Conservation (phyloP, 2,329 filamentous ascomycete species). For the Aspergillus caelatus region DNA sequence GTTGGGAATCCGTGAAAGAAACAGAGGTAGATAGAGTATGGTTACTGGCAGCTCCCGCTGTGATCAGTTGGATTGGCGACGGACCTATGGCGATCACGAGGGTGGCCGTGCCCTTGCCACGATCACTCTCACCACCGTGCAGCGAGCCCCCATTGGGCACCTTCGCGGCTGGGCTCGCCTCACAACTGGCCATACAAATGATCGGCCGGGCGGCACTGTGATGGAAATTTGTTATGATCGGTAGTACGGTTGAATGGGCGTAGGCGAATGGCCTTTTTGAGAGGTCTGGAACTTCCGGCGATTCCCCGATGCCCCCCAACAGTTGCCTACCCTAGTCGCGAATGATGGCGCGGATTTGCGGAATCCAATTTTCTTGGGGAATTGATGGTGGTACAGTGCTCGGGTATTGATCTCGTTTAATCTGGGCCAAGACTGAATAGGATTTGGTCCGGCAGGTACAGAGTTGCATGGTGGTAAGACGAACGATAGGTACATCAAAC, state of each 20-base stretch:
- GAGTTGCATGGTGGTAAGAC: neutral
- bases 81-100: conserved; percentile 19
- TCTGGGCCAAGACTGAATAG: neutral
- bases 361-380: neutral
- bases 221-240: neutral
- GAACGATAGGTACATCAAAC: neutral
- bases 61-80: neutral
- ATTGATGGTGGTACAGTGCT: neutral
- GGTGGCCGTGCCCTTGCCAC: conserved; percentile 11
- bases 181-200: neutral
- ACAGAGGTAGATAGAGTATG: neutral
- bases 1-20: neutral
- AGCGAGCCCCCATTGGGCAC: conserved; percentile 14
- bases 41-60: neutral
- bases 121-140: conserved; percentile 12
- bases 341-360: neutral
- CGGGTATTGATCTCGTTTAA: neutral
- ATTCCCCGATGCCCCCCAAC: neutral
- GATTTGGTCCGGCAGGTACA: neutral
- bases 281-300: neutral
- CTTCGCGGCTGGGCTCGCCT: neutral
- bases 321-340: neutral
- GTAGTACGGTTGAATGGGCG: neutral
- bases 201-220: neutral
- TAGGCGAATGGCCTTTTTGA: neutral